Conservation (phyloP, 768 basidiomycete genomes). For the Harrya chromipes region DNA sequence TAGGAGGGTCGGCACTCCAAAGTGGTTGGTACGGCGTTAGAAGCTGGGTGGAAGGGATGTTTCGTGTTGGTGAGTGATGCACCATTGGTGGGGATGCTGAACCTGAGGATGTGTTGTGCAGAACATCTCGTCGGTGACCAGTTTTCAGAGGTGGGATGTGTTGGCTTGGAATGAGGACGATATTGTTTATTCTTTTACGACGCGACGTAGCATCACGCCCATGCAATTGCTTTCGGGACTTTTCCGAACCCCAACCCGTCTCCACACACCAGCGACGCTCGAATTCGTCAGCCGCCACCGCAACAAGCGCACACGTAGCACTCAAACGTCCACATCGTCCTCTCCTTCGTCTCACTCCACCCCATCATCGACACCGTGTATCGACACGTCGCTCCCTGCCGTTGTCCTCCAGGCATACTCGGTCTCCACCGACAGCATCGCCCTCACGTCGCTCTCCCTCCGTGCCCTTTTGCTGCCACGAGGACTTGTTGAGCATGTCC, state of each 20-base stretch:
- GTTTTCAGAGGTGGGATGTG: conserved; percentile 54
- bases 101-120: conserved; percentile 21
- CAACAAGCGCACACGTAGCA: conserved; percentile 17
- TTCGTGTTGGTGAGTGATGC: conserved; percentile 41
- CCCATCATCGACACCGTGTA: conserved; percentile 5
- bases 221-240: conserved; percentile 17
- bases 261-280: conserved; percentile 17
- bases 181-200: too few species aligned
- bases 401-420: conserved; percentile 63
- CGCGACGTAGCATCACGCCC: conserved; percentile 3
- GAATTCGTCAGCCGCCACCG: conserved; percentile 8
- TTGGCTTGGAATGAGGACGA: conserved; percentile 43
- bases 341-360: conserved; percentile 1
- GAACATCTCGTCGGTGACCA: conserved; percentile 67
- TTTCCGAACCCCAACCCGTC: conserved; percentile 23
- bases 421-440: conserved; percentile 45
- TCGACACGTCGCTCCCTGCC: conserved; percentile 26
- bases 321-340: conserved; percentile 5
- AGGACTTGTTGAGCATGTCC: conserved; percentile 65
- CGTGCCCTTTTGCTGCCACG: conserved; percentile 71
- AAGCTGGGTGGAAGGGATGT: conserved; percentile 38
- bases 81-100: not conserved
- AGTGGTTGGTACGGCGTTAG: conserved; percentile 53
- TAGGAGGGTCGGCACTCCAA: conserved; percentile 45
- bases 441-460: conserved; percentile 59